These are phyloP conservation scores for Xylaria sp. DNA, from an alignment of 2,329 filamentous ascomycete genomes.

Conservation along the genomic window DNA sequence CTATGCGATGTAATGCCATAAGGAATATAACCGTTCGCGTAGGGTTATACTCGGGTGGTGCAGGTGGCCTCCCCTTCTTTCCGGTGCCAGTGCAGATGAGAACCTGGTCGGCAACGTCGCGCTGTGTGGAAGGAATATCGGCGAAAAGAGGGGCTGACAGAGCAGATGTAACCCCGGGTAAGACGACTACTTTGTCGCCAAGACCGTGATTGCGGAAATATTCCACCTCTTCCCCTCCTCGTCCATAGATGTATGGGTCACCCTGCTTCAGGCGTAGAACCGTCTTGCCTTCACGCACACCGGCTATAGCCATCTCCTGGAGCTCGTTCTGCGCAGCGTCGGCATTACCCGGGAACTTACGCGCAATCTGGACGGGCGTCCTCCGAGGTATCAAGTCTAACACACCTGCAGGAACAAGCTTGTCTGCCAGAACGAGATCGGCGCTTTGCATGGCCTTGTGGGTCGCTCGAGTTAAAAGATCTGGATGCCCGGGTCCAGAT, in stretches of 20 bases:
- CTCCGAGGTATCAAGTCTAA: constrained; percentile 90
- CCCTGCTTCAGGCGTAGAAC: constrained; percentile 95
- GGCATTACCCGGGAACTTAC: constrained; percentile 97
- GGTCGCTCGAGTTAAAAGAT: constrained; percentile 86
- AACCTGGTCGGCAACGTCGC: constrained; percentile 90
- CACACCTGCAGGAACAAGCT: constrained; percentile 85
- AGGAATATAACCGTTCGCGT: constrained; percentile 90
- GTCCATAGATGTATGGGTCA: constrained; percentile 95
- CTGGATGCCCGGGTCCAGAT: constrained; percentile 90
- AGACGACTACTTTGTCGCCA: constrained; percentile 70
- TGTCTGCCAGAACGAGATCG: constrained; percentile 85
- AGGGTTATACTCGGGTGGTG: constrained; percentile 80
- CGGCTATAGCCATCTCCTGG: constrained; percentile 78
- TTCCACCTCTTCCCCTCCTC: constrained; percentile 90
- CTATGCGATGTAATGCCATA: constrained; percentile 91
- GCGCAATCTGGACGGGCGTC: constrained; percentile 88
- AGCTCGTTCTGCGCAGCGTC: constrained; percentile 93
- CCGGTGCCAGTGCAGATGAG: constrained; percentile 97
- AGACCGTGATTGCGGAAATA: constrained; percentile 82
- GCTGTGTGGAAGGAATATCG: constrained; percentile 85
- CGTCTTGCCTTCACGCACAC: constrained; percentile 71
- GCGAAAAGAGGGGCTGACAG: constrained; percentile 90
- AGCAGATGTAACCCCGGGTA: constrained; percentile 91
- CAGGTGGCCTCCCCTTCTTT: constrained; percentile 83
- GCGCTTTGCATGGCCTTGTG: constrained; percentile 79